Percentiles rank a stretch among this genome's conserved stretches.
phyloP scores from a whole-genome alignment of 331 rosid genomes.

The Acacia pycnantha region DNA sequence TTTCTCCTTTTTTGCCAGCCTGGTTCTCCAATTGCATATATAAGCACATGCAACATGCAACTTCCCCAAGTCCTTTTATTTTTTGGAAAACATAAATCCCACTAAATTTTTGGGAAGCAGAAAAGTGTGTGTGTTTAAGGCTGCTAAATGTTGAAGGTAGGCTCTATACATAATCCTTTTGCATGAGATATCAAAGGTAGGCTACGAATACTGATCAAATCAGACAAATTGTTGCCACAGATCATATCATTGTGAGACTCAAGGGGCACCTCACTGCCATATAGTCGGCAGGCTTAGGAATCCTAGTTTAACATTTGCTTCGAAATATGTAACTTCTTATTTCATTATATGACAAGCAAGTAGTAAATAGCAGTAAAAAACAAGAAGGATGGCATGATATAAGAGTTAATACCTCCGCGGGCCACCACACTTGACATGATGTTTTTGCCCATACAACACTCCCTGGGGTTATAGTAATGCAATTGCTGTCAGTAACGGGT shows the following conservation, averaged over 20 bases:
- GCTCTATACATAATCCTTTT: neutral
- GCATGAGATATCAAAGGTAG: neutral
- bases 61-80: neutral
- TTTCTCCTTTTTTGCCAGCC: neutral
- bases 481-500: slow-evolving; percentile 39
- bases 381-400: slow-evolving; percentile 1
- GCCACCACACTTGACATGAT: slow-evolving; percentile 48
- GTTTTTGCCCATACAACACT: slow-evolving; percentile 53
- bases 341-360: slow-evolving; percentile 19
- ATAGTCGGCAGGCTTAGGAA: neutral
- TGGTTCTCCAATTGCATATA: neutral
- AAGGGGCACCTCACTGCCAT: neutral
- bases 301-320: neutral
- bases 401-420: slow-evolving; percentile 53
- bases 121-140: slow-evolving; percentile 5
- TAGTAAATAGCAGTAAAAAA: neutral
- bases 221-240: neutral
- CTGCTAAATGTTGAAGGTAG: neutral
- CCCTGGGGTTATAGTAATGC: slow-evolving; percentile 46
- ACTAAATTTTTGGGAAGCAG: neutral
- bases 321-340: neutral
- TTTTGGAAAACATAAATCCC: neutral
- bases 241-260: neutral
- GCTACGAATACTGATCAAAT: neutral
- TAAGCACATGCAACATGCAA: neutral